phyloP scores from a whole-genome alignment of 106 monocot species.

The Gastrodia elata region DNA sequence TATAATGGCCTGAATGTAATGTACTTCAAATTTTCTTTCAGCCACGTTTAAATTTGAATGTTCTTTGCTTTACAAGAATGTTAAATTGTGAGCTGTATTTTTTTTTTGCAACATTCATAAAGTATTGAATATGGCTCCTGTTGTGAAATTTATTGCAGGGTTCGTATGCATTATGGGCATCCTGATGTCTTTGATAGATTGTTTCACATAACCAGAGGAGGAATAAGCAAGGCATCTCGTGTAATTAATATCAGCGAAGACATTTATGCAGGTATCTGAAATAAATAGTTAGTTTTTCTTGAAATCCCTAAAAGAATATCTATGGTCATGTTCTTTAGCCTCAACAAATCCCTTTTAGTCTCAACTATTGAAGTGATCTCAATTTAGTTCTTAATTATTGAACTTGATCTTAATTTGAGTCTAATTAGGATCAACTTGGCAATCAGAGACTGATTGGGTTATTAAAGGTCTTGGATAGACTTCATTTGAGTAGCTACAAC shows the following conservation, averaged over 20 bases:
- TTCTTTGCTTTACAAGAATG: not conserved
- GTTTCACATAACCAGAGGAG: constrained; percentile 94
- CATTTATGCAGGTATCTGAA: constrained; percentile 69
- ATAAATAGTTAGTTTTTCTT: not conserved
- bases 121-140: not conserved
- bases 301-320: not conserved
- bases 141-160: constrained; percentile 28
- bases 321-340: not conserved
- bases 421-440: no score
- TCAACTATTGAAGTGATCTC: no score
- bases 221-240: constrained; percentile 95
- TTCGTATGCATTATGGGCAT: constrained; percentile 99
- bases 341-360: no score
- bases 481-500: no score
- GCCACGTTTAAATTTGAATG: not conserved
- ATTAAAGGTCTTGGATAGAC: no score
- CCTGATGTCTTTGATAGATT: constrained; percentile 96
- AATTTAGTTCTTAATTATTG: no score
- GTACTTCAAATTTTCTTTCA: not conserved
- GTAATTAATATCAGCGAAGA: constrained; percentile 98
- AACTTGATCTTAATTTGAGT: no score
- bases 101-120: not conserved
- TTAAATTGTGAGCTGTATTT: not conserved
- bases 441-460: no score
- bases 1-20: not conserved